A percentile compares a stretch with the other conserved stretches of the same genome.
Conservation (phyloP, 768 basidiomycete species). For the Boletus insuetus region DNA sequence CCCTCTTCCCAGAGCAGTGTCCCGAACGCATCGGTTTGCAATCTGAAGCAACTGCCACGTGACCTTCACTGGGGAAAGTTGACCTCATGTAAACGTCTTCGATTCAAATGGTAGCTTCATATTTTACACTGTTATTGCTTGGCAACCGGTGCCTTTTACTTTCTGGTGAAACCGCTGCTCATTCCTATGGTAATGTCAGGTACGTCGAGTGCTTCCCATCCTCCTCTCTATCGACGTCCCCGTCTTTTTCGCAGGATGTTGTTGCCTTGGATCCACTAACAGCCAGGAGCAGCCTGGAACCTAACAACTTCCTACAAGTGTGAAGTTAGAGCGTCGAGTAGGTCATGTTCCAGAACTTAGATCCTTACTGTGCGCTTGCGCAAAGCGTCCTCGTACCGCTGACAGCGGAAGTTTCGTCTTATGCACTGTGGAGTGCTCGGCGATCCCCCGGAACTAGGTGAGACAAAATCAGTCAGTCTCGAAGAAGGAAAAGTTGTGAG, state of each 20-base stretch:
- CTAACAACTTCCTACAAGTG: not conserved
- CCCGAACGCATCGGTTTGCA: conserved; percentile 6
- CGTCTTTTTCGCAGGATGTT: not conserved
- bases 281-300: too few species aligned
- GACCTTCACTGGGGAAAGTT: not conserved
- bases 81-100: conserved; percentile 1
- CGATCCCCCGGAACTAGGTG: not conserved
- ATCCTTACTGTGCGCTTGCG: not conserved
- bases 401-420: not conserved
- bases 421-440: too few species aligned
- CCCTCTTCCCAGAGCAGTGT: not conserved
- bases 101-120: not conserved
- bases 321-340: not conserved
- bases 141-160: not conserved
- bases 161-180: not conserved
- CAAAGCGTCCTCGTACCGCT: not conserved
- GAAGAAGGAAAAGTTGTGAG: not conserved
- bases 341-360: not conserved
- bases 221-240: conserved; percentile 2
- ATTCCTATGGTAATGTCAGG: not conserved
- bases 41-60: conserved; percentile 7
- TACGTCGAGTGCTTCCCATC: not conserved
- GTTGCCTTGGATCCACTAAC: not conserved
- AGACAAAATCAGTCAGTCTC: not conserved
- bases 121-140: not conserved